Evolutionary conservation across 768 basidiomycete species (phyloP).

Genomic region (Russula foetens): DNA sequence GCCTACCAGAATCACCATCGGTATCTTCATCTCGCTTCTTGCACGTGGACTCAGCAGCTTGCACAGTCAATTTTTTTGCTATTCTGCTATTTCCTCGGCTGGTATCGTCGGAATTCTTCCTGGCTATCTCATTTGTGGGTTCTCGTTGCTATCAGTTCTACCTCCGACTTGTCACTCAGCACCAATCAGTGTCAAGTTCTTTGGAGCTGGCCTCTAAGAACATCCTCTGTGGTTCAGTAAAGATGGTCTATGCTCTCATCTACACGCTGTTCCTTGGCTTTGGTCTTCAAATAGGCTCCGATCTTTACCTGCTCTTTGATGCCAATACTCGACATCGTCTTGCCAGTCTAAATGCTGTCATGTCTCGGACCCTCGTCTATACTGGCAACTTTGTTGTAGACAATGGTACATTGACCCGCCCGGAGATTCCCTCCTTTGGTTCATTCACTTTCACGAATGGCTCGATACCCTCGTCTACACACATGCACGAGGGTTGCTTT

Average conservation of each 20-base stretch:
- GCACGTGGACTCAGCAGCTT: constrained; percentile 81
- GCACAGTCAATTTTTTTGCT: constrained; percentile 73
- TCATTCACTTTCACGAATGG: constrained; percentile 61
- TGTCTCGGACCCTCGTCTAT: constrained; percentile 43
- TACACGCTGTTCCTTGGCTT: constrained; percentile 82
- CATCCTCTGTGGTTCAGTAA: constrained; percentile 75
- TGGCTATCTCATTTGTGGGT: constrained; percentile 75
- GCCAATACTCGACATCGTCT: constrained; percentile 44
- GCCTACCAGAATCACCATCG: constrained; percentile 62
- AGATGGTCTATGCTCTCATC: constrained; percentile 85
- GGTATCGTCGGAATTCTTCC: constrained; percentile 85
- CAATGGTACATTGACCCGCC: constrained; percentile 34
- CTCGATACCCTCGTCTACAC: constrained; percentile 34
- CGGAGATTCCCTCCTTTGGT: constrained; percentile 41
- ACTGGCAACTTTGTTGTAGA: constrained; percentile 65
- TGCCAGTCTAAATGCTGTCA: constrained; percentile 42
- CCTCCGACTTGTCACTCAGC: constrained; percentile 5
- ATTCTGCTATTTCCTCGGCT: constrained; percentile 83
- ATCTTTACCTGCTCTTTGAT: constrained; percentile 70
- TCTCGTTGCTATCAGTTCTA: constrained; percentile 4
- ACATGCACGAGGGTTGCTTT: constrained; percentile 62
- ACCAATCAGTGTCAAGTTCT: constrained; percentile 59
- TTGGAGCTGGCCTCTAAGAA: constrained; percentile 82
- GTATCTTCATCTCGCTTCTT: constrained; percentile 71
- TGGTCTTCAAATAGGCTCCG: constrained; percentile 77